Percentiles rank a stretch among this genome's conserved stretches.
phyloP scores from a whole-genome alignment of 371 early-diverging fungal species.

The Neoconidiobolus thromboides region DNA sequence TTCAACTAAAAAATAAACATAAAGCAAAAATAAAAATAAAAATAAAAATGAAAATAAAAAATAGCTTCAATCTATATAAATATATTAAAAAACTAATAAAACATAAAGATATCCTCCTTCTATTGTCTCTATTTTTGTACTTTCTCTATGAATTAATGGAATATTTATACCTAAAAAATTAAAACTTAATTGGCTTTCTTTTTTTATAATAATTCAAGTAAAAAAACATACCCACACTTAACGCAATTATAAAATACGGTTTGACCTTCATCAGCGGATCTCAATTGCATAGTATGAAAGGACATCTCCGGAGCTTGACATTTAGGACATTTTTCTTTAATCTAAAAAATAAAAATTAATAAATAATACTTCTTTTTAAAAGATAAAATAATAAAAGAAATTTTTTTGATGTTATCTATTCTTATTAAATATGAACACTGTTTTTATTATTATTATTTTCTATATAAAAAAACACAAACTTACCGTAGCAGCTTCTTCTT shows the following conservation, averaged over 20 bases:
- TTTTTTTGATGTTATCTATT: too few species aligned
- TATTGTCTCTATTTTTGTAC: too few species aligned
- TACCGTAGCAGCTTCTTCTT: slow-evolving; percentile 55
- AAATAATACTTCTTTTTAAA: not conserved
- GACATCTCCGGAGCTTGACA: slow-evolving; percentile 88
- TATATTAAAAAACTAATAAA: too few species aligned
- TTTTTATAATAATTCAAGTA: not conserved
- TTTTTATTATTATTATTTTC: too few species aligned
- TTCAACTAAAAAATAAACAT: too few species aligned
- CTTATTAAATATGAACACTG: too few species aligned
- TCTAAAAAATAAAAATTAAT: slow-evolving; percentile 20
- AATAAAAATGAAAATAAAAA: too few species aligned
- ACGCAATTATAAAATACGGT: slow-evolving; percentile 97
- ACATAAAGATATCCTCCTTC: too few species aligned
- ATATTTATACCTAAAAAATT: slow-evolving; percentile 9
- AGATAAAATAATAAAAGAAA: too few species aligned
- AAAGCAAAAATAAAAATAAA: too few species aligned
- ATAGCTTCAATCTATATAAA: too few species aligned
- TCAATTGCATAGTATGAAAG: slow-evolving; percentile 95
- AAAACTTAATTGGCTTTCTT: not conserved
- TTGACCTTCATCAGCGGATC: slow-evolving; percentile 99
- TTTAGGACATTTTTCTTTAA: slow-evolving; percentile 94
- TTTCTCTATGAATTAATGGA: slow-evolving; percentile 4
- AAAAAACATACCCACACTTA: slow-evolving; percentile 76
- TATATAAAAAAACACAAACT: slow-evolving; percentile 5